phyloP scores from a whole-genome alignment of 1,284 basidiomycete species.

The Pseudozyma flocculosa region DNA sequence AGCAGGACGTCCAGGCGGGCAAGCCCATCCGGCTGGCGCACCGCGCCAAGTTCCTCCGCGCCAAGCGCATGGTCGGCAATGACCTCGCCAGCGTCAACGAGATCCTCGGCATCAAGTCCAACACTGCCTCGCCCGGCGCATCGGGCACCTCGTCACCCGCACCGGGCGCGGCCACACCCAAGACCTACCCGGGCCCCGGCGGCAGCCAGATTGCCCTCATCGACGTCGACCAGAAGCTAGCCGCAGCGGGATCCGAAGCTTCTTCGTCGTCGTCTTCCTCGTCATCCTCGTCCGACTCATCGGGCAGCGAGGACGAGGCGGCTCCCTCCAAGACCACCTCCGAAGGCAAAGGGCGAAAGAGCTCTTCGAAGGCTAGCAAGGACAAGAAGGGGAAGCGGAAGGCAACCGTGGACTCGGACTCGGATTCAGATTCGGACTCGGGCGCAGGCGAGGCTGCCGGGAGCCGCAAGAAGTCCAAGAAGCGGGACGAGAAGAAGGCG shows the following conservation, averaged over 20 bases:
- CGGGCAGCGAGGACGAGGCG: background rate
- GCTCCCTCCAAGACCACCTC: constrained; percentile 1
- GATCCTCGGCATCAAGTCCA: constrained; percentile 49
- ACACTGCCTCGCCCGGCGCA: constrained; percentile 1
- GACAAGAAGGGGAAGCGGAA: constrained; percentile 7
- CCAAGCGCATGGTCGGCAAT: constrained; percentile 48
- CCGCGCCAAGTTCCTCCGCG: constrained; percentile 53
- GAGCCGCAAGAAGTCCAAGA: constrained; percentile 11
- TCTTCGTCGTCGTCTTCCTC: constrained; percentile 1
- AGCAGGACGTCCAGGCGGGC: constrained; percentile 16
- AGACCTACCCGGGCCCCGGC: constrained; percentile 30
- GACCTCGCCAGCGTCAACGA: constrained; percentile 50
- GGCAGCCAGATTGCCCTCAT: constrained; percentile 27
- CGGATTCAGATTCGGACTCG: too few species aligned
- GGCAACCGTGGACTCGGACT: background rate
- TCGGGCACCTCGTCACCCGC: constrained; percentile 20
- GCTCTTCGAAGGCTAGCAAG: constrained; percentile 6
- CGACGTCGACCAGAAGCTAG: constrained; percentile 29
- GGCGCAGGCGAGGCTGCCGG: constrained; percentile 1
- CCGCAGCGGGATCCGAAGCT: background rate
- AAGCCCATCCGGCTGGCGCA: constrained; percentile 29
- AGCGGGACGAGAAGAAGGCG: constrained; percentile 14
- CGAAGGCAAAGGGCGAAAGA: constrained; percentile 1
- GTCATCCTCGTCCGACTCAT: background rate
- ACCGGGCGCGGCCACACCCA: constrained; percentile 12